phyloP scores from a whole-genome alignment of 2,329 filamentous ascomycete species.

The Aspergillus eucalypticola region DNA sequence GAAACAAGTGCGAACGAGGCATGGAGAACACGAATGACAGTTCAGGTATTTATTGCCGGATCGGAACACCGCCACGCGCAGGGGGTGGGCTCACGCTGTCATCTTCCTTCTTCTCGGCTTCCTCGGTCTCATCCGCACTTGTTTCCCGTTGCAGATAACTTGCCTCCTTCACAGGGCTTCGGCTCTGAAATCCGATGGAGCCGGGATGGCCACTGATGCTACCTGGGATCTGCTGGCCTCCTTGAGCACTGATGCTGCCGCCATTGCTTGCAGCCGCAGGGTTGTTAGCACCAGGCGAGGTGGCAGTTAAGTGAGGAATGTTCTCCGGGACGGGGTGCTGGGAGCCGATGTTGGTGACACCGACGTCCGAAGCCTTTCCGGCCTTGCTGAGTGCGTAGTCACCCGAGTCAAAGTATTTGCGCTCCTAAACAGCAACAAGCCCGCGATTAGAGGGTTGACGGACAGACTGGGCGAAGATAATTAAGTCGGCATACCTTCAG shows the following conservation, averaged over 20 bases:
- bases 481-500: conserved; percentile 63
- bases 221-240: conserved; percentile 44
- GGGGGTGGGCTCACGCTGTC: conserved; percentile 47
- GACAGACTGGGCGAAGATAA: not conserved
- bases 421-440: conserved; percentile 60
- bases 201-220: conserved; percentile 45
- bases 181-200: conserved; percentile 54
- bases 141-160: conserved; percentile 84
- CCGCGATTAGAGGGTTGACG: not conserved
- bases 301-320: conserved; percentile 83
- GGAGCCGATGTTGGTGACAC: conserved; percentile 89
- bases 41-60: conserved; percentile 55
- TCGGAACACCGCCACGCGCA: conserved; percentile 60
- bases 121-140: conserved; percentile 57
- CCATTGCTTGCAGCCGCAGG: conserved; percentile 35
- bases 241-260: conserved; percentile 32
- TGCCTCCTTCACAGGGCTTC: conserved; percentile 86
- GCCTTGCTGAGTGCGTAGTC: conserved; percentile 97
- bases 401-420: conserved; percentile 97
- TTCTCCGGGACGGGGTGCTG: conserved; percentile 94
- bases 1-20: not conserved
- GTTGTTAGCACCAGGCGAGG: conserved; percentile 48
- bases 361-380: conserved; percentile 91
- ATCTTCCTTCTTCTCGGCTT: conserved; percentile 45
- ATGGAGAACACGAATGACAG: not conserved